phyloP scores from a whole-genome alignment of 1,284 basidiomycete species.

The Malassezia restricta region DNA sequence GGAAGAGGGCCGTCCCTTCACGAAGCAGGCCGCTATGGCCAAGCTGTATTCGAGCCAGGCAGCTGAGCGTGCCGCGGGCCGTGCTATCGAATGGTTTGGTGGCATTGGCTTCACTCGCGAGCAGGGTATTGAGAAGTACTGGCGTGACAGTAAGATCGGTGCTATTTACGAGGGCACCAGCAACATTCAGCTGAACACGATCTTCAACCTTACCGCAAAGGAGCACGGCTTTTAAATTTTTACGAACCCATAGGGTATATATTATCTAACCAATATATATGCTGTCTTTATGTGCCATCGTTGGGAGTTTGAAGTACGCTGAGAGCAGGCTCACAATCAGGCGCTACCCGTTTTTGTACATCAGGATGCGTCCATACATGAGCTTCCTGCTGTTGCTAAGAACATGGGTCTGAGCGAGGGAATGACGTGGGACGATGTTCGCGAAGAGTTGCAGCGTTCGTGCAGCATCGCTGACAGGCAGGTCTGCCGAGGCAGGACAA shows the following conservation, averaged over 20 bases:
- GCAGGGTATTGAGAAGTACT: slow-evolving; percentile 74
- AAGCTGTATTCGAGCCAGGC: slow-evolving; percentile 71
- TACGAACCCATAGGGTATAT: neutral
- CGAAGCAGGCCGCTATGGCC: slow-evolving; percentile 91
- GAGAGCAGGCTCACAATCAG: neutral
- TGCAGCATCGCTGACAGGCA: neutral
- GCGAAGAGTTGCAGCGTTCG: neutral
- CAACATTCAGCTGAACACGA: slow-evolving; percentile 81
- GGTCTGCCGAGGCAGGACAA: too few relatives aligned
- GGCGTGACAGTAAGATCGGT: slow-evolving; percentile 65
- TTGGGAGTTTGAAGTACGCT: neutral
- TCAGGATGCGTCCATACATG: neutral
- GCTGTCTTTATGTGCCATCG: neutral
- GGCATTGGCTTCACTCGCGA: slow-evolving; percentile 75
- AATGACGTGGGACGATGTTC: slow-evolving; percentile 3
- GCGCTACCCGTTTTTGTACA: slow-evolving; percentile 5
- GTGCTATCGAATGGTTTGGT: slow-evolving; percentile 92
- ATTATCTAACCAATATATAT: neutral
- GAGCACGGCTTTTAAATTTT: slow-evolving; percentile 24
- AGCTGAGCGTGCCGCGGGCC: slow-evolving; percentile 73
- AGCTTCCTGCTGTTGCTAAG: neutral
- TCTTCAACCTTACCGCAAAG: slow-evolving; percentile 56
- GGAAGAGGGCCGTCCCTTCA: slow-evolving; percentile 84
- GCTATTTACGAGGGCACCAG: slow-evolving; percentile 81
- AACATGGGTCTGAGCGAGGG: neutral